phyloP scores from a whole-genome alignment of 495 filamentous ascomycete species.

The Hypoxylon rickii region DNA sequence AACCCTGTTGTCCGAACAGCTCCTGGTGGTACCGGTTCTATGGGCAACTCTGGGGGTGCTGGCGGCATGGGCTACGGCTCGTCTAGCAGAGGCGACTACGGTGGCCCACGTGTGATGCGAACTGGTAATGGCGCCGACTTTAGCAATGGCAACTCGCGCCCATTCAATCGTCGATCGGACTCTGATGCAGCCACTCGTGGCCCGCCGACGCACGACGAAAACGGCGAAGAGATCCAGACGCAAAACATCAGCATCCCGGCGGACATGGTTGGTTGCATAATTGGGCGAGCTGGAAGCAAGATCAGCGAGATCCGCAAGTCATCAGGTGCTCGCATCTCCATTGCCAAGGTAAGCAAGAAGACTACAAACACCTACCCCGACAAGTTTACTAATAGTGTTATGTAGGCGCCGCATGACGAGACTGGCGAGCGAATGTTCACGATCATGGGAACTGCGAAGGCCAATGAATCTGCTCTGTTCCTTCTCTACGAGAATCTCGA shows the following conservation, averaged over 20 bases:
- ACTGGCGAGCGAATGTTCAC: slow-evolving; percentile 99
- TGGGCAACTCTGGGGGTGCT: slow-evolving; percentile 41
- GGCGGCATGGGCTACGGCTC: slow-evolving; percentile 41
- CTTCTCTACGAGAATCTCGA: slow-evolving; percentile 98
- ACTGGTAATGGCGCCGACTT: slow-evolving; percentile 98
- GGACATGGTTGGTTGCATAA: slow-evolving; percentile 99
- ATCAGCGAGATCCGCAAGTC: slow-evolving; percentile 97
- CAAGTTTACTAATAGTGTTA: slow-evolving; percentile 11
- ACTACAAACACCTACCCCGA: not conserved
- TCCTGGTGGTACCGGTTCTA: slow-evolving; percentile 55
- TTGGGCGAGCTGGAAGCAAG: slow-evolving; percentile 90
- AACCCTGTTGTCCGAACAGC: slow-evolving; percentile 90
- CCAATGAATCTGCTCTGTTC: slow-evolving; percentile 94
- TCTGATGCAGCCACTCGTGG: slow-evolving; percentile 74
- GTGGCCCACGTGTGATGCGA: slow-evolving; percentile 76
- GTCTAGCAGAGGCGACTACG: slow-evolving; percentile 56
- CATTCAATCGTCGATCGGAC: slow-evolving; percentile 77
- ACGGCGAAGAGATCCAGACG: slow-evolving; percentile 96
- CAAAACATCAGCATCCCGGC: slow-evolving; percentile 99
- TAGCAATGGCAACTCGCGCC: slow-evolving; percentile 71
- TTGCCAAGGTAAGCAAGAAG: slow-evolving; percentile 73
- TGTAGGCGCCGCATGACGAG: slow-evolving; percentile 87
- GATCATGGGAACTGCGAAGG: slow-evolving; percentile 88
- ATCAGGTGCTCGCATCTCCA: slow-evolving; percentile 95
- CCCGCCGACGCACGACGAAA: slow-evolving; percentile 84